phyloP scores from a whole-genome alignment of 345 rosid species.

The Arabis alpina region DNA sequence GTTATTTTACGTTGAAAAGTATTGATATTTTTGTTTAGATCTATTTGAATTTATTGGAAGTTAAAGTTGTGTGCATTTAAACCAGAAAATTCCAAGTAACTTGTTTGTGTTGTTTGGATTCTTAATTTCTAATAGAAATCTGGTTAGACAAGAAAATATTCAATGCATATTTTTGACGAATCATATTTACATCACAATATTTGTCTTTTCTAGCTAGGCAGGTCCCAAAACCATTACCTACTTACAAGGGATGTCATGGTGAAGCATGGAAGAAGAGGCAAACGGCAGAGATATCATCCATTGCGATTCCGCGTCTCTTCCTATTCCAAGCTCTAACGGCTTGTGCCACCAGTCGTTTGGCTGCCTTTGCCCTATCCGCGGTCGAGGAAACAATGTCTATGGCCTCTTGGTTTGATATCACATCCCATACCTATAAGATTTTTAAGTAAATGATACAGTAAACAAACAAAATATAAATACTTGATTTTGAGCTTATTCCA shows the following conservation, averaged over 20 bases:
- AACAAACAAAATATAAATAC: neutral
- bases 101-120: neutral
- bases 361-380: conserved; percentile 63
- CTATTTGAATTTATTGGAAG: too few relatives aligned
- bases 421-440: conserved; percentile 80
- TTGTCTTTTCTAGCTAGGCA: neutral
- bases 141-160: neutral
- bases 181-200: conserved; percentile 21
- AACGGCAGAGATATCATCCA: conserved; percentile 92
- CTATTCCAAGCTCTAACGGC: conserved; percentile 75
- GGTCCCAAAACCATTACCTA: conserved; percentile 26
- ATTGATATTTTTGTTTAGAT: too few relatives aligned
- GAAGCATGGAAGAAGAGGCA: conserved; percentile 81
- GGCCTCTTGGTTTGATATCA: conserved; percentile 85
- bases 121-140: too few relatives aligned
- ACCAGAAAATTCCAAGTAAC: neutral
- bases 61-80: neutral
- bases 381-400: conserved; percentile 67
- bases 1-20: too few relatives aligned
- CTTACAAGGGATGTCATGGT: conserved; percentile 14
- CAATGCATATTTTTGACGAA: neutral
- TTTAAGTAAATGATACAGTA: neutral
- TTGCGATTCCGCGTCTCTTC: conserved; percentile 76
- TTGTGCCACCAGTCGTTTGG: conserved; percentile 64
- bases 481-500: neutral